Evolutionary conservation across 805 yeast genomes (phyloP).

Genomic region (Nakazawaea ishiwadae): DNA sequence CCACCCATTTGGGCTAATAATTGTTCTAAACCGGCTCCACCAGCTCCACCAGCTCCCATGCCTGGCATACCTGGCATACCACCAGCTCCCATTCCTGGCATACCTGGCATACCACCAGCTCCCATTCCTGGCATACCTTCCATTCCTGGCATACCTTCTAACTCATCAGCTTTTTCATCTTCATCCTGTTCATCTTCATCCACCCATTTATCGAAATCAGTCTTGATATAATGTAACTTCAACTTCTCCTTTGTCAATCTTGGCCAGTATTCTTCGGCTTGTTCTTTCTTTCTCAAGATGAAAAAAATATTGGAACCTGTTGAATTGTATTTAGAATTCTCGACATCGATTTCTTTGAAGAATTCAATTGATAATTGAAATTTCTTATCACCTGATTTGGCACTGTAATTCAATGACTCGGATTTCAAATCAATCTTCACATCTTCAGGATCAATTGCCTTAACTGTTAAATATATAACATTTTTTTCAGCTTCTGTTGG

Average conservation of each 20-base stretch:
- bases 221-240: slow-evolving; percentile 75
- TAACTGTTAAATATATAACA: slow-evolving; percentile 67
- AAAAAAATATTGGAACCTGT: slow-evolving; percentile 64
- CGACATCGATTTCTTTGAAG: slow-evolving; percentile 68
- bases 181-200: slow-evolving; percentile 97
- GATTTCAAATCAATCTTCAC: slow-evolving; percentile 60
- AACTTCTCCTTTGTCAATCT: slow-evolving; percentile 84
- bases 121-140: slow-evolving; percentile 31
- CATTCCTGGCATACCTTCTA: slow-evolving; percentile 25
- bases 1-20: slow-evolving; percentile 26
- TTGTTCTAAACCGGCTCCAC: slow-evolving; percentile 11
- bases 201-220: slow-evolving; percentile 97
- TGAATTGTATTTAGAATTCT: slow-evolving; percentile 49
- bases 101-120: slow-evolving; percentile 23
- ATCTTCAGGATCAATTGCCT: slow-evolving; percentile 63
- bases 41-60: background rate
- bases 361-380: slow-evolving; percentile 73
- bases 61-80: slow-evolving; percentile 28
- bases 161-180: slow-evolving; percentile 39
- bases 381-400: slow-evolving; percentile 42
- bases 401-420: slow-evolving; percentile 46
- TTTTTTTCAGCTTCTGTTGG: slow-evolving; percentile 71
- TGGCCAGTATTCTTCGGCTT: slow-evolving; percentile 87
- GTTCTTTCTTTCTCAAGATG: slow-evolving; percentile 64
- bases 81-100: slow-evolving; percentile 25